Conservation (phyloP, 495 filamentous ascomycete species). For the Neurospora intermedia region DNA sequence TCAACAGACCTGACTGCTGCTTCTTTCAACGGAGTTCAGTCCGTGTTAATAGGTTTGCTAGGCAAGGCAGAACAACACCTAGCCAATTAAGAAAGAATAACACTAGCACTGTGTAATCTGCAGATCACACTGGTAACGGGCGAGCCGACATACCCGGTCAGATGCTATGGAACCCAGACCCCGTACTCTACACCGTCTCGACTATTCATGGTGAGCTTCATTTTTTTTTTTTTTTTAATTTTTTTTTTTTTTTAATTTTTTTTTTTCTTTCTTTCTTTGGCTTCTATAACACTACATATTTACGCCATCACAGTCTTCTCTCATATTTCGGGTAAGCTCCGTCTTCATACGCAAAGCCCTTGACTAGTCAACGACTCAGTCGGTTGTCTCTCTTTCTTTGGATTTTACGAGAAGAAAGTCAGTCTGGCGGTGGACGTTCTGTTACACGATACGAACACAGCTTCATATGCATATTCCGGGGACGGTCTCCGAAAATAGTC, state of each 20-base stretch:
- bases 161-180: background rate
- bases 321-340: background rate
- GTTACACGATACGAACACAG: background rate
- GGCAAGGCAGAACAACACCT: background rate
- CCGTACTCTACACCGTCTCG: background rate
- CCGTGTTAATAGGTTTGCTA: background rate
- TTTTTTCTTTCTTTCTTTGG: background rate
- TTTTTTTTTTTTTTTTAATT: background rate
- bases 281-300: background rate
- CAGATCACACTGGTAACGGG: background rate
- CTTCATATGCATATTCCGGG: background rate
- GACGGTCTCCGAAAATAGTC: background rate
- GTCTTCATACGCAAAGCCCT: background rate
- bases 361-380: background rate
- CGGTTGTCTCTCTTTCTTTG: background rate
- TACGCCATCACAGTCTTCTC: background rate
- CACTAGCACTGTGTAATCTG: background rate
- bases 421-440: constrained; percentile 8
- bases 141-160: background rate
- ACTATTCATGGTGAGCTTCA: background rate
- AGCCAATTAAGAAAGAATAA: background rate
- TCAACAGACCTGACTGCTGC: background rate
- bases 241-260: background rate
- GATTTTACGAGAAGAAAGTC: constrained; percentile 5
- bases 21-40: background rate